A percentile compares a stretch with the other conserved stretches of the same genome.
Conservation (phyloP, 352 stramenopile genomes). For the Paralagenidium karlingii region DNA sequence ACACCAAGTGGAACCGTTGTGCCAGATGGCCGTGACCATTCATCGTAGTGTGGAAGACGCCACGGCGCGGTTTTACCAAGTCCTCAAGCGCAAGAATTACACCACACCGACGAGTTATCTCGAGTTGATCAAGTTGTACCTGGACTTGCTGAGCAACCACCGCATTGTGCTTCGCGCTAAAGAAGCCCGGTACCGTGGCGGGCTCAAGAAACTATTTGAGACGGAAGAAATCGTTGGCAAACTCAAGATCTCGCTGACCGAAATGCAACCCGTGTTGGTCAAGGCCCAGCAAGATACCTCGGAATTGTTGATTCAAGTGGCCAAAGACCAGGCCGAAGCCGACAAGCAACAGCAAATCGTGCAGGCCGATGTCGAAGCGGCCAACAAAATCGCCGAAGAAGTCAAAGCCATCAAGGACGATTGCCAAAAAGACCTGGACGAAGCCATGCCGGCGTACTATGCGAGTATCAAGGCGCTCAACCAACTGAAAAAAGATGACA, state of each 20-base stretch:
- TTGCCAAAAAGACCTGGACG: conserved; percentile 87
- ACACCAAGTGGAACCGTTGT: conserved; percentile 79
- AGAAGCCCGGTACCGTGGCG: conserved; percentile 65
- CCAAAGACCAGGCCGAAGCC: conserved; percentile 84
- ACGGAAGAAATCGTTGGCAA: conserved; percentile 89
- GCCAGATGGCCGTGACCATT: conserved; percentile 88
- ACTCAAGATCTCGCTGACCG: conserved; percentile 83
- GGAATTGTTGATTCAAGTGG: conserved; percentile 74
- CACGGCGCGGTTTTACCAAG: conserved; percentile 59
- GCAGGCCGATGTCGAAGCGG: conserved; percentile 84
- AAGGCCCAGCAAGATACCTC: conserved; percentile 85
- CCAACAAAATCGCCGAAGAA: conserved; percentile 84
- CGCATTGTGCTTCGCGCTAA: conserved; percentile 74
- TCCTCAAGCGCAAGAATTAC: conserved; percentile 87
- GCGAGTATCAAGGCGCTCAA: conserved; percentile 84
- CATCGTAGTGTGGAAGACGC: conserved; percentile 85
- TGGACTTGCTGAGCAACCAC: conserved; percentile 84
- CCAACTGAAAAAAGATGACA: conserved; percentile 87
- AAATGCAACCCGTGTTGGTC: conserved; percentile 84
- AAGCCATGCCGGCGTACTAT: conserved; percentile 89
- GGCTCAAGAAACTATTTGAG: conserved; percentile 88
- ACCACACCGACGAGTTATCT: conserved; percentile 94
- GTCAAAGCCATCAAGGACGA: conserved; percentile 91
- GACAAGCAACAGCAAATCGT: conserved; percentile 87
- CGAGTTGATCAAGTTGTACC: conserved; percentile 91